Evolutionary conservation across 768 basidiomycete species (phyloP), one percentile per base, ranked within the genome.

Genomic region (Phanerodontia chrysosporium): DNA sequence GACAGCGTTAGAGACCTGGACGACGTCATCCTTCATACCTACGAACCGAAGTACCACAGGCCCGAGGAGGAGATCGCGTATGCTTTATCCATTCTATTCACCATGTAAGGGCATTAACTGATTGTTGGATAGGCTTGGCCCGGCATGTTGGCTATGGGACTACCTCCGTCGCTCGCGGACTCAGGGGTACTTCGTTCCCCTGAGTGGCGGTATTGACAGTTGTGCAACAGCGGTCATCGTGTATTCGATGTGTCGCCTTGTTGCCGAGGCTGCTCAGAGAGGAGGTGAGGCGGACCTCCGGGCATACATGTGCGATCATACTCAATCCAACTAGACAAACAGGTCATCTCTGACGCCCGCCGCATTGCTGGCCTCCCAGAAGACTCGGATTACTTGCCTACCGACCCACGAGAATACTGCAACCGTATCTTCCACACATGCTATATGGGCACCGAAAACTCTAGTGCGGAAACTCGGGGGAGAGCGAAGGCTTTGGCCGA

Each of bases 71-170:
- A 98, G 74, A 97, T 98, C 58, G 96, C 97, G 97, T 97, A 67
- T 65, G 92, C 49, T 18, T 45, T n/a, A 25, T 52, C 14, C 57
- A 18, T 10, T 32, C n/a, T 39, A n/a, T n/a, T n/a, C n/a, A n/a
- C n/a, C n/a, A n/a, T n/a, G n/a, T n/a, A n/a, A n/a, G n/a, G n/a
- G n/a, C n/a, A n/a, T n/a, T n/a, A n/a, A n/a, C 45, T 49, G 65
- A 21, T 60, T 21, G 12, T 21, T 49, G n/a, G 21, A 27, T 62
- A 98, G 96, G 2, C 77, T 98, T 2, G 97, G 97, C 4, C 97
- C 97, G 7, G 97, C 96, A 16, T 98, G 97, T 69, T 99, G 97
- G 97, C 79, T 99, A n/a, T 99, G 97, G 97, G 97, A 99, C 70
- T 99, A 98, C 68, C 84, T 99, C 29, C 83, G 97, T 36, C 85